A percentile compares a stretch with the other conserved stretches of the same genome.
phyloP scores from a whole-genome alignment of 2,329 filamentous ascomycete genomes.

The Harringtonia aguacate region DNA sequence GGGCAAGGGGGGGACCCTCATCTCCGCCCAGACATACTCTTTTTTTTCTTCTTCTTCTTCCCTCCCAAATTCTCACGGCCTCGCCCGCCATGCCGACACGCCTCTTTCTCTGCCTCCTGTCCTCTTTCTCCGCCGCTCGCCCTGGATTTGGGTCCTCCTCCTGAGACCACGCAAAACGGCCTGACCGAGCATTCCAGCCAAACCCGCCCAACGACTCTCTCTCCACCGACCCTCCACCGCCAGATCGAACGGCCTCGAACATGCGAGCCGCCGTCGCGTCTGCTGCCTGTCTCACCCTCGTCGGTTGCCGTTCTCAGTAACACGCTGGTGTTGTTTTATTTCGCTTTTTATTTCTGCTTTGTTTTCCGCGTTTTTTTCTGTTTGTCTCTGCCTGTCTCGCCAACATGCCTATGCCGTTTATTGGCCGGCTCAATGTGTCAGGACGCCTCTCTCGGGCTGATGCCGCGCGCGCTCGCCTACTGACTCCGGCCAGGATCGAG shows the following conservation, averaged over 20 bases:
- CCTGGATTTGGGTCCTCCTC: too few species aligned
- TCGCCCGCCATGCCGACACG: background rate
- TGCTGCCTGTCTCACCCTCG: background rate
- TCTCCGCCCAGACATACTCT: too few species aligned
- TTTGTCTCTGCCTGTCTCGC: background rate
- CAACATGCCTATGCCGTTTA: slow-evolving; percentile 41
- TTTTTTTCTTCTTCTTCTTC: too few species aligned
- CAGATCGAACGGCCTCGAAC: background rate
- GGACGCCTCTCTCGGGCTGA: slow-evolving; percentile 14
- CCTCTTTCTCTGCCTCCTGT: background rate
- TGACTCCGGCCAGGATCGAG: slow-evolving; percentile 50
- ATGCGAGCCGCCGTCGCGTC: background rate
- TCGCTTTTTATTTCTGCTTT: background rate
- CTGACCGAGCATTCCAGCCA: too few species aligned
- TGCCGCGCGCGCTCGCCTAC: slow-evolving; percentile 4
- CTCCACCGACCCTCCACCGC: background rate
- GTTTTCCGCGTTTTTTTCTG: background rate
- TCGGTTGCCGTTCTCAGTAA: background rate
- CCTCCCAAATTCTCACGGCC: background rate
- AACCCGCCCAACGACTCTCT: background rate
- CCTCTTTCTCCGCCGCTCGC: background rate
- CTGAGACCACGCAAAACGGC: too few species aligned
- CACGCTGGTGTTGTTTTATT: too few species aligned
- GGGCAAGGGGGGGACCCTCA: too few species aligned
- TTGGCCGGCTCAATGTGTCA: slow-evolving; percentile 41